phyloP scores from a whole-genome alignment of 2,329 filamentous ascomycete genomes.

The Akanthomyces muscarius region DNA sequence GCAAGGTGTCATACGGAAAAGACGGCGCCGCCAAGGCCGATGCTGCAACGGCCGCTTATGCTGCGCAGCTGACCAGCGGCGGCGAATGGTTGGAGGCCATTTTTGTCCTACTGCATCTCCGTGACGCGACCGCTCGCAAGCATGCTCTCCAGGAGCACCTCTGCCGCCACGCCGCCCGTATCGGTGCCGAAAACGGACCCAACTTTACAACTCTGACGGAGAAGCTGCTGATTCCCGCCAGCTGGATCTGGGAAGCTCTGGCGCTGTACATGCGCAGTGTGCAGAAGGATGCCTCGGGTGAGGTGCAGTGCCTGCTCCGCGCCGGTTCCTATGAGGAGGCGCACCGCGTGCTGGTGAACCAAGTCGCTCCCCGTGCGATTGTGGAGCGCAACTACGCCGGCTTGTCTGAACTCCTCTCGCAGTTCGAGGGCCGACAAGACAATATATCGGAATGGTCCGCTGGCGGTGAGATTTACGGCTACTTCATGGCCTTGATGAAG shows the following conservation, averaged over 20 bases:
- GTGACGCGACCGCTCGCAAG: conserved; percentile 56
- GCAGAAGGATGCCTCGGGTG: conserved; percentile 62
- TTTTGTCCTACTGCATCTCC: conserved; percentile 77
- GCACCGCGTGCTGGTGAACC: conserved; percentile 73
- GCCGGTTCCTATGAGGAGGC: conserved; percentile 75
- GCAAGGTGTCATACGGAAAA: conserved; percentile 49
- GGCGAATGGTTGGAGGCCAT: conserved; percentile 66
- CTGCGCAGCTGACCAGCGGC: conserved; percentile 57
- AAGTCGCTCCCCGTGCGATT: conserved; percentile 77
- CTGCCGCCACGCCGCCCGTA: conserved; percentile 63
- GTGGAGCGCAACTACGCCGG: conserved; percentile 75
- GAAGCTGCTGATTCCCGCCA: conserved; percentile 65
- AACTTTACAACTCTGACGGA: conserved; percentile 58
- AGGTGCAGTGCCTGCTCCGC: conserved; percentile 76
- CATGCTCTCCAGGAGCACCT: conserved; percentile 69
- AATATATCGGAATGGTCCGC: conserved; percentile 69
- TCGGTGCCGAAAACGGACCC: conserved; percentile 55
- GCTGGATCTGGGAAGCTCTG: conserved; percentile 85
- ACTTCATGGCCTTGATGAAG: conserved; percentile 53
- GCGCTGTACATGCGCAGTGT: conserved; percentile 76
- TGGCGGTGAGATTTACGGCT: conserved; percentile 74
- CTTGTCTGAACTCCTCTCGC: conserved; percentile 64
- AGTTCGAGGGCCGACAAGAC: conserved; percentile 62
- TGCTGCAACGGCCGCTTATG: conserved; percentile 61
- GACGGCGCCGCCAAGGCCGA: conserved; percentile 60